Base-by-base conservation (phyloP, 2,329 filamentous ascomycete genomes). In the Dactylellina drechsleri region DNA sequence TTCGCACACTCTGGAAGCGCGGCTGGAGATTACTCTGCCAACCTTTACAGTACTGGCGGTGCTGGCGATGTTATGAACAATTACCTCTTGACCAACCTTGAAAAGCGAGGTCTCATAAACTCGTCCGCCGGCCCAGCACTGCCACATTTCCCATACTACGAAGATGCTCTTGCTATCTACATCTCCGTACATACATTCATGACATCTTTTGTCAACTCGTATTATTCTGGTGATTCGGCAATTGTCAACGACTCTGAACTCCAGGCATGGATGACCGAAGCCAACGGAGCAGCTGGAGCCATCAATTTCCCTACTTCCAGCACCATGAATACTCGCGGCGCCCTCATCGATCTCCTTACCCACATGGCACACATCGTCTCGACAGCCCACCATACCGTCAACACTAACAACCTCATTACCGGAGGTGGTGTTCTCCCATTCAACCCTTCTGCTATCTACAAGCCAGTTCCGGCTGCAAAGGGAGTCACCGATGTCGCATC, bases 201-300 rank as follows among this genome's bases (percentile, higher is more conserved):
- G 76, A 78, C 77, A 8, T 66, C 80, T 1, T 84, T 84, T 67
- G 80, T 85, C n/a, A 78, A 83, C 45, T 82, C 84, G 0, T 85
- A 84, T 79, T 86, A 86, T 79, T 2, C 68, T 1, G 77, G 76
- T 28, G 79, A 83, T 54, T 57, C 61, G 0, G 79, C 78, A 5
- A 75, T 85, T 8, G 59, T 65, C 0, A 60, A 66, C 2, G 85
- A 86, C 76, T 20, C 53, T 0, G 84, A 86, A 70, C 77, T 86
- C 0, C 82, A 83, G 65, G 80, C 80, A n/a, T 86, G 84, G 84
- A 80, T 84, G 28, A 52, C 59, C 1, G 84, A 86, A 79, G 82
- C 82, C 23, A 81, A 79, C 57, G 79, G 78, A 1, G 70, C 77
- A 0, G 84, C 83, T 0, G 58, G 80, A 65, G 81, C 81, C 0